Evolutionary conservation across 129 eudicot genomes (phyloP), one percentile per base, ranked within the genome.

Genomic region (Cynara cardunculus): DNA sequence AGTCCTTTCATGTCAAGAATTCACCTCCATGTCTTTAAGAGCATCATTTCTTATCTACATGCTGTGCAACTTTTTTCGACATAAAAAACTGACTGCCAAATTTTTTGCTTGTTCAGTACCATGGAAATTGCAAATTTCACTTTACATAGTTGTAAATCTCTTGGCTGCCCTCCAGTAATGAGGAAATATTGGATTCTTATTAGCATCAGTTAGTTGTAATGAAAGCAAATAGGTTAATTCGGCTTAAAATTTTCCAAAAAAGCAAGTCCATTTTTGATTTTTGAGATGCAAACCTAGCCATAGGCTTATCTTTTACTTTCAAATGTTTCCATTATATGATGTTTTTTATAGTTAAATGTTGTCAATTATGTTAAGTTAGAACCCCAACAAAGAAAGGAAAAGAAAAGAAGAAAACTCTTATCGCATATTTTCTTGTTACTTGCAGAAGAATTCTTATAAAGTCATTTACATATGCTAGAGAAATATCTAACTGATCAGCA

Each of bases 1-100:
- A 59, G 21, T 75, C 72, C 46, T 76, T 69, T 61, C 44, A 80
- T 75, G 44, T 78, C 56, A 73, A 75, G 27, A 61, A 31, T 74
- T 25, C 74, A 34, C 11, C 65, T 35, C 28, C 69, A 71, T 24
- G 22, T 24, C 28, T 75, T 16, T 28, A 74, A n/a, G 35, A 72
- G 28, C 69, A 26, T 68, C 13, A 41, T 25, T 26, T 19, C 81
- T 68, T 53, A 25, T 77, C 31, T 21, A 76, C 72, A 22, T 18
- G 30, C 70, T 69, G 69, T 21, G 76, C 25, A 69, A 46, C 68
- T n/a, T 46, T 24, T 27, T 24, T 56, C 65, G 4, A 18, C 7
- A 56, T 59, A 19, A 25, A 59, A 59, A 59, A 19, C 11, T 59
- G 66, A 5, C 25, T 56, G 65, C 65, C 24, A 56, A 56, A 16